phyloP scores from a whole-genome alignment of 192 early-diverging fungal species.

The Mortierella alpina region DNA sequence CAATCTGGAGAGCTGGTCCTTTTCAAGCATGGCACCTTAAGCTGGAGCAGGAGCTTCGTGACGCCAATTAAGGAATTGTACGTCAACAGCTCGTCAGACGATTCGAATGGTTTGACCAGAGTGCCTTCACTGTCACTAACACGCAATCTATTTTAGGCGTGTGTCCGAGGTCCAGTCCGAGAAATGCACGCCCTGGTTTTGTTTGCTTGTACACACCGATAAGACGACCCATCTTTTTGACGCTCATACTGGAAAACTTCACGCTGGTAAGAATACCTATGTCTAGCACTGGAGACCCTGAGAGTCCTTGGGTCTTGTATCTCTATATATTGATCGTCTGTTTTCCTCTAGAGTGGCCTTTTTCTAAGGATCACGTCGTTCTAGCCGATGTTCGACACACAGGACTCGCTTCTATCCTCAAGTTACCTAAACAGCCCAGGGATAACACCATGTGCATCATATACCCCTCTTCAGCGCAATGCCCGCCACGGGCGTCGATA shows the following conservation, averaged over 20 bases:
- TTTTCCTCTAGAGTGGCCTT: slow-evolving; percentile 9
- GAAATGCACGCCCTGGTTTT: background rate
- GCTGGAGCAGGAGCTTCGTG: slow-evolving; percentile 16
- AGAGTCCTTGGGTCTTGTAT: no score
- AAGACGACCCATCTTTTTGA: background rate
- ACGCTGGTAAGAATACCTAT: no score
- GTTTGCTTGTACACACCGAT: slow-evolving; percentile 15
- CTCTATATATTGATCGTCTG: no score
- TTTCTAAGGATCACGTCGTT: background rate
- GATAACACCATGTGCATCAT: background rate
- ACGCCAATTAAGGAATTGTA: slow-evolving; percentile 3
- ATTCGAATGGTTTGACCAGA: background rate
- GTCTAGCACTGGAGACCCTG: no score
- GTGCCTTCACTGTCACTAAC: background rate
- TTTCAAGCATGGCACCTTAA: slow-evolving; percentile 15
- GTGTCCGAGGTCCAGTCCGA: slow-evolving; percentile 11
- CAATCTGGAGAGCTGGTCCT: slow-evolving; percentile 11
- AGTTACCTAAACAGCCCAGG: background rate
- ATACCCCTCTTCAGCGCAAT: slow-evolving; percentile 1
- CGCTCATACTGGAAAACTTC: background rate
- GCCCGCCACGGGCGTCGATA: background rate
- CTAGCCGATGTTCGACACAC: slow-evolving; percentile 10
- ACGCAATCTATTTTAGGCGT: background rate
- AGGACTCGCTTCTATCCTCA: slow-evolving; percentile 9
- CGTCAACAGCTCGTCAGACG: background rate